Percentiles rank a stretch among this genome's conserved stretches.
Conservation (phyloP, 2,329 filamentous ascomycete genomes). For the Hymenoscyphus fraxineus region DNA sequence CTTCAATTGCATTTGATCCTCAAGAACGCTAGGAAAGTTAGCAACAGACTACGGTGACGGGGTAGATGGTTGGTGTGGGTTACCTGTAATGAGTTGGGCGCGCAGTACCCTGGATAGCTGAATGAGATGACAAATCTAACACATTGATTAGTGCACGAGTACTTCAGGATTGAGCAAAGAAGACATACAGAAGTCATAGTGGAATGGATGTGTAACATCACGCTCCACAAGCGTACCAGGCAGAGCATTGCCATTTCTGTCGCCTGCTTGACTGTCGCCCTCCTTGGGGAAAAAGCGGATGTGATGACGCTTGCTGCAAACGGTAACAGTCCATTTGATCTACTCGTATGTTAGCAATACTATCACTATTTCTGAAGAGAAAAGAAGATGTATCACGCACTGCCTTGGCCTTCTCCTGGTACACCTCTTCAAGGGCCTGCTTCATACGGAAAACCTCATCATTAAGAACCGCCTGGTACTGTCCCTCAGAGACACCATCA, state of each 20-base stretch:
- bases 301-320: constrained; percentile 92
- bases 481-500: constrained; percentile 85
- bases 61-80: background rate
- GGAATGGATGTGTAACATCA: constrained; percentile 85
- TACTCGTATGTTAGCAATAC: constrained; percentile 5
- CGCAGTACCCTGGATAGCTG: constrained; percentile 89
- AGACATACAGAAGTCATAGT: constrained; percentile 74
- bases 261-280: constrained; percentile 46
- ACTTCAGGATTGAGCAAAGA: background rate
- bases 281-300: constrained; percentile 81
- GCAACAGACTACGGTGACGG: background rate
- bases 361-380: background rate
- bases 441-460: constrained; percentile 74
- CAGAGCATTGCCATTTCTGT: constrained; percentile 75
- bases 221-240: constrained; percentile 85
- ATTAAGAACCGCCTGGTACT: constrained; percentile 75
- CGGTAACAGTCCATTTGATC: constrained; percentile 73
- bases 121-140: constrained; percentile 50
- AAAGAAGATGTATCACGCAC: constrained; percentile 17
- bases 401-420: constrained; percentile 24
- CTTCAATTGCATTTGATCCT: constrained; percentile 70
- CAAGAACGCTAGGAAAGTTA: constrained; percentile 51
- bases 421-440: constrained; percentile 46
- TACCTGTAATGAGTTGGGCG: constrained; percentile 83
- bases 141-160: background rate